Base-by-base conservation (phyloP, 2,329 filamentous ascomycete genomes). In the Alternaria triticina region DNA sequence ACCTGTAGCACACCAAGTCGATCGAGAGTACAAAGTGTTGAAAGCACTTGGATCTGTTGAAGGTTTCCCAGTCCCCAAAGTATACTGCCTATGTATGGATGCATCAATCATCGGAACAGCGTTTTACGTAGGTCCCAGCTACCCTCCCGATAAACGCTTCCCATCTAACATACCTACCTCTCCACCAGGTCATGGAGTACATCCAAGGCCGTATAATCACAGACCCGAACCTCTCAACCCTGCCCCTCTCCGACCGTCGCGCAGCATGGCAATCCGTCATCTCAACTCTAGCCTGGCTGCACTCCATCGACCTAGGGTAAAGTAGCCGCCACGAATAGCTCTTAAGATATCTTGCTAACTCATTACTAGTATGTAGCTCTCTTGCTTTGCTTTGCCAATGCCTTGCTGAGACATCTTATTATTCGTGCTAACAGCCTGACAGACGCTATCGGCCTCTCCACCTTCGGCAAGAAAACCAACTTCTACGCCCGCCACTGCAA, bases 1-100 rank as follows among this genome's bases (percentile, higher is more conserved):
- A 73, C 93, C 93, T 81, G 94, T 95, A 3, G 96, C 96, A 11
- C 96, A 98, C 84, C 91, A 94, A 80, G 94, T 98, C 73, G 95
- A 98, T 83, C 91, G 96, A 73, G 95, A 98, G 82, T 96, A 95
- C 83, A 89, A 90, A 75, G 91, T 97, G 72, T 90, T 98, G 76
- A 88, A 92, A 78, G 94, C 95, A 3, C 86, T 98, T 22, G 75
- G 75, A 6, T 87, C 87, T 59, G 82, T 81, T 47, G 94, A 92
- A n/a, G 89, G 91, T 74, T 93, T 97, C 11, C 92, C 94, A 0
- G 93, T 97, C 0, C 95, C 95, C 4, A 90, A 87, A 78, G 88
- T 92, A 4, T 92, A 93, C 80, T 91, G 90, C 74, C 86, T 98
- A 20, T 98, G 95, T 82, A 90, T 96, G 80, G 94, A 98, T 81